Percentiles rank a stretch among this genome's conserved stretches.
Evolutionary conservation across 768 basidiomycete species (phyloP).

Genomic region (Tubosaeta brunneosetosa): DNA sequence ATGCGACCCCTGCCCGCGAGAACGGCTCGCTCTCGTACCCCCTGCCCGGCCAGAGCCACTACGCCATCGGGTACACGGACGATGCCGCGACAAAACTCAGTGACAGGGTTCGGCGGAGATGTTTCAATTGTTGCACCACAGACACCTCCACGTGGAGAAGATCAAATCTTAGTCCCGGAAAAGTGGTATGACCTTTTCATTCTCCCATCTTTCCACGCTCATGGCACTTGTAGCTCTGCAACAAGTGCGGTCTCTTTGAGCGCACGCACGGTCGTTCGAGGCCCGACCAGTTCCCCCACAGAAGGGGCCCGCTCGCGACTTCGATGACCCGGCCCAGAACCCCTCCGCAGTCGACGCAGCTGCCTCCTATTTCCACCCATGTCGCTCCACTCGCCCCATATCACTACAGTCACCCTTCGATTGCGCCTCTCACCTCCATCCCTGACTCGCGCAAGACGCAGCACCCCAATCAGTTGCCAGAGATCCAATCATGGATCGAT

Average conservation of each 20-base stretch:
- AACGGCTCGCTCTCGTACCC: constrained; percentile 30
- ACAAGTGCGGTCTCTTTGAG: constrained; percentile 78
- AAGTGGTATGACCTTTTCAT: constrained; percentile 47
- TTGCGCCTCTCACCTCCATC: constrained; percentile 42
- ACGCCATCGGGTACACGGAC: constrained; percentile 54
- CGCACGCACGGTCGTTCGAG: constrained; percentile 74
- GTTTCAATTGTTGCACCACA: constrained; percentile 83
- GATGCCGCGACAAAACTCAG: constrained; percentile 78
- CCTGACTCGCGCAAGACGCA: constrained; percentile 32
- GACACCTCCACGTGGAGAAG: constrained; percentile 81
- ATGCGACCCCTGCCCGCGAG: constrained; percentile 21
- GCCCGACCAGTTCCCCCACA: constrained; percentile 79
- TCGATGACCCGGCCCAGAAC: constrained; percentile 45
- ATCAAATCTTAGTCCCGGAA: constrained; percentile 72
- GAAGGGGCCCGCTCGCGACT: constrained; percentile 62
- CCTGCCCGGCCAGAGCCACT: constrained; percentile 36
- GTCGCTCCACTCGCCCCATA: constrained; percentile 40
- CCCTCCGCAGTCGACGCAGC: constrained; percentile 42
- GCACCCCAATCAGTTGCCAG: constrained; percentile 39
- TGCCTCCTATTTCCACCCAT: constrained; percentile 43
- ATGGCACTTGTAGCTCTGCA: constrained; percentile 34
- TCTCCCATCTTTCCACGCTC: constrained; percentile 2
- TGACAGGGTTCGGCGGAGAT: constrained; percentile 69
- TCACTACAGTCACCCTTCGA: constrained; percentile 50
- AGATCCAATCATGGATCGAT: constrained; percentile 46